Percentiles rank a stretch among this genome's conserved stretches.
Evolutionary conservation across 441 rosid species (phyloP).

Genomic region (Pelargonium citronellum): DNA sequence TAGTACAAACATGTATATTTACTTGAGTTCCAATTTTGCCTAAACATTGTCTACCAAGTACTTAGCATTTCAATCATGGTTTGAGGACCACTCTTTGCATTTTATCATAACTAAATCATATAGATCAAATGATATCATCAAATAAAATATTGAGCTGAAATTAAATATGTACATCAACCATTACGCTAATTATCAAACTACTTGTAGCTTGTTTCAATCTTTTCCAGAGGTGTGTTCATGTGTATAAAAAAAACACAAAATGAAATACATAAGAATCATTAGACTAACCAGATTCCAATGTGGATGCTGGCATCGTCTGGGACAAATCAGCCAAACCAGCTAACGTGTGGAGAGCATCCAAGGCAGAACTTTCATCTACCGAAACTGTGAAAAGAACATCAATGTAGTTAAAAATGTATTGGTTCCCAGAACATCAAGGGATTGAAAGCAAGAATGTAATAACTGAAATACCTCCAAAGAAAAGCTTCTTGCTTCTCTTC

Average conservation of each 20-base stretch:
- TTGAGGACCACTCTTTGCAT: not conserved
- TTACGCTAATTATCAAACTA: not conserved
- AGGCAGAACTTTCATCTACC: conserved; percentile 57
- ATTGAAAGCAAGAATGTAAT: conserved; percentile 7
- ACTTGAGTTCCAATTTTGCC: not conserved
- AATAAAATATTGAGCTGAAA: no score
- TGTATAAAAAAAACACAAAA: not conserved
- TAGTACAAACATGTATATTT: not conserved
- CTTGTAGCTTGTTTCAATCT: conserved; percentile 3
- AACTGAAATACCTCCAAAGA: conserved; percentile 46
- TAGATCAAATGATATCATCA: no score
- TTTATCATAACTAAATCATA: not conserved
- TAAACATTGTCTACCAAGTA: not conserved
- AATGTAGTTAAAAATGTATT: not conserved
- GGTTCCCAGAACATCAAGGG: conserved; percentile 15
- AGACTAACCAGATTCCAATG: conserved; percentile 68
- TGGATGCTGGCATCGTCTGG: conserved; percentile 38
- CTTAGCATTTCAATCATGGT: not conserved
- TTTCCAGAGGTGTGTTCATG: not conserved
- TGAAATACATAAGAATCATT: conserved; percentile 17
- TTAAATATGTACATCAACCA: no score
- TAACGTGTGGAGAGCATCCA: conserved; percentile 55
- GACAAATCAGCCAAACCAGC: conserved; percentile 53
- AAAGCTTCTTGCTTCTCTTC: conserved; percentile 49
- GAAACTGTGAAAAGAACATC: conserved; percentile 17